Base-by-base conservation (phyloP, 2,329 filamentous ascomycete species). In the Botryotinia narcissicola region DNA sequence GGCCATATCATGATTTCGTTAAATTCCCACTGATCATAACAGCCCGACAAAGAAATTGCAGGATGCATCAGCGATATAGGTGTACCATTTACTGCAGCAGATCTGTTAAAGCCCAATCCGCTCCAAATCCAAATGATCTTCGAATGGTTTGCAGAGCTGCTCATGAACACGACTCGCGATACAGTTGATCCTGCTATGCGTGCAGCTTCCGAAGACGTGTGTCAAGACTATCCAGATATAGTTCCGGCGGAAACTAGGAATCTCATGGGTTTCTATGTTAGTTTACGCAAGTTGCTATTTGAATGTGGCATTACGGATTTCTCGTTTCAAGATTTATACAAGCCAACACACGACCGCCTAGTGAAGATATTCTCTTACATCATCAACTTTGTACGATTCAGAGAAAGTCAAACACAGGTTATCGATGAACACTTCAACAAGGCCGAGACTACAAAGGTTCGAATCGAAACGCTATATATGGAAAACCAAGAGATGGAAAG, bases 331-430 rank as follows among this genome's bases (percentile, higher is more conserved):
- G 96, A 99, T 82, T 86, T 99, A 9, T 95, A 97, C 81, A 92
- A 92, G 81, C 96, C 96, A 25, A 97, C 94, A 1, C 93, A 97
- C 81, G 92, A 93, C 73, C 92, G 96, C 62, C 88, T 98, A 22
- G 92, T 95, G 80, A 97, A 96, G 84, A 97, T 98, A 80, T 96
- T 99, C 82, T 97, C 93, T 77, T 98, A 98, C 83, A 89, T 98
- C 76, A 99, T 99, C 86, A 99, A 99, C 84, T 99, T 99, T 83
- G 95, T 98, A 78, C 91, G 96, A 71, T 99, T 98, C 84, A 92
- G 96, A 78, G 95, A 98, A 84, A 94, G 92, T 75, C 95, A 98
- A 83, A 97, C 94, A 1, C 86, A 86, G 57, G 90, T 96, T 44
- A 97, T 98, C 76, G 95, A 98, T 81, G 90, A 97, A 81, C 93